phyloP scores from a whole-genome alignment of 345 rosid species.

The Heritiera littoralis region DNA sequence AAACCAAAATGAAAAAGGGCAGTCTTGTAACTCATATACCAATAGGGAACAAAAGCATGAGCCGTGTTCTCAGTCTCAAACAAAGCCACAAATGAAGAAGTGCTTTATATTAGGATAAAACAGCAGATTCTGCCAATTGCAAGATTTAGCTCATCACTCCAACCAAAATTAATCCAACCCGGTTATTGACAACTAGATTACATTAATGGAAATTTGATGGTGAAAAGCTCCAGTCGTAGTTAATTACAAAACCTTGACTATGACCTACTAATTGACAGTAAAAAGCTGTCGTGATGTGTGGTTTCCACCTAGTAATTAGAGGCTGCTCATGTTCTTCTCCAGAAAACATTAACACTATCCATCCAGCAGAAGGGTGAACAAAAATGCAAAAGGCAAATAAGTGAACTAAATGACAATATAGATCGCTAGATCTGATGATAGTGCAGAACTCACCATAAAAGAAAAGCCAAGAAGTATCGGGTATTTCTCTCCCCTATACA shows the following conservation, averaged over 20 bases:
- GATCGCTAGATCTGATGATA: not conserved
- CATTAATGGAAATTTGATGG: not conserved
- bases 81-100: not conserved
- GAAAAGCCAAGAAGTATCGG: slow-evolving; percentile 87
- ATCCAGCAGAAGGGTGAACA: not conserved
- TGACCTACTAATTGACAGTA: not conserved
- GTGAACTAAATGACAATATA: not conserved
- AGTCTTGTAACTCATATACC: not conserved
- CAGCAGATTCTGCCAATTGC: not conserved
- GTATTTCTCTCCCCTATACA: slow-evolving; percentile 94
- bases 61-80: not conserved
- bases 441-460: slow-evolving; percentile 72
- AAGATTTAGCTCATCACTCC: slow-evolving; percentile 2
- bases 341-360: not conserved
- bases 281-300: not conserved
- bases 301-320: not conserved
- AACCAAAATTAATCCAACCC: not conserved
- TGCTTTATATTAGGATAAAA: not conserved
- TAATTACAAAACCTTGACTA: not conserved
- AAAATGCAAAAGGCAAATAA: not conserved
- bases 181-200: not conserved
- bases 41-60: not conserved
- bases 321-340: not conserved
- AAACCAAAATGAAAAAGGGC: not conserved
- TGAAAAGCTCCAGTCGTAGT: not conserved